phyloP scores from a whole-genome alignment of 306 rosid species.

The Trifolium dubium region DNA sequence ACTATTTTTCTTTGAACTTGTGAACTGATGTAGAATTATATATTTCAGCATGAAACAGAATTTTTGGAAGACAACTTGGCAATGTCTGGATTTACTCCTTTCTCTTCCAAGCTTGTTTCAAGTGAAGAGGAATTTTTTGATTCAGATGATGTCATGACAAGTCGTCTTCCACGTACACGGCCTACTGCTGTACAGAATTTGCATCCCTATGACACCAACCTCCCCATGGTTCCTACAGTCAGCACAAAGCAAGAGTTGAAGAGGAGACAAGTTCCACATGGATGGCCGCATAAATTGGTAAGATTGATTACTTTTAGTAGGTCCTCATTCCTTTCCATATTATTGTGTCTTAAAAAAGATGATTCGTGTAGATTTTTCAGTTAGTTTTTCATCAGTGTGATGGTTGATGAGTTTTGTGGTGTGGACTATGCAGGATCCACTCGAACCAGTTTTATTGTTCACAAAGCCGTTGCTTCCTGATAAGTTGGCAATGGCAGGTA shows the following conservation, averaged over 20 bases:
- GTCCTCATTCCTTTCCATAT: background rate
- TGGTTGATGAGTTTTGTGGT: conserved; percentile 36
- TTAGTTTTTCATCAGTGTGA: background rate
- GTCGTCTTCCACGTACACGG: conserved; percentile 63
- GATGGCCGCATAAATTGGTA: conserved; percentile 99
- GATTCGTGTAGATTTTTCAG: conserved; percentile 6
- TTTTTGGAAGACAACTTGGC: conserved; percentile 56
- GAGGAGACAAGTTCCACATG: conserved; percentile 70
- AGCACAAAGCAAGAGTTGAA: conserved; percentile 72
- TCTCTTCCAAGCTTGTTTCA: conserved; percentile 50
- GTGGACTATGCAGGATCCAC: conserved; percentile 84
- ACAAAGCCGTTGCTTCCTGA: conserved; percentile 87
- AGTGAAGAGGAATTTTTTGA: conserved; percentile 82
- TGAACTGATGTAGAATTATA: conserved; percentile 23
- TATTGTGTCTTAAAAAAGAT: background rate
- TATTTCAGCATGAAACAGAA: conserved; percentile 53
- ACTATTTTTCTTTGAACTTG: conserved; percentile 17
- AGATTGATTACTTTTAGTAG: background rate
- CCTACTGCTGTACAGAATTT: conserved; percentile 52
- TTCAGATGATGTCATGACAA: conserved; percentile 74
- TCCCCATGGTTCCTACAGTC: conserved; percentile 60
- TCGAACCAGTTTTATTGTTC: conserved; percentile 87
- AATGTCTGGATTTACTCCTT: conserved; percentile 45
- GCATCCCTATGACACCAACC: conserved; percentile 57
- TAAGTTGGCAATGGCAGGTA: conserved; percentile 87